These are phyloP conservation scores for Excoecaria cochinchinensis DNA, from an alignment of 345 rosid species.

Conservation along the genomic window DNA sequence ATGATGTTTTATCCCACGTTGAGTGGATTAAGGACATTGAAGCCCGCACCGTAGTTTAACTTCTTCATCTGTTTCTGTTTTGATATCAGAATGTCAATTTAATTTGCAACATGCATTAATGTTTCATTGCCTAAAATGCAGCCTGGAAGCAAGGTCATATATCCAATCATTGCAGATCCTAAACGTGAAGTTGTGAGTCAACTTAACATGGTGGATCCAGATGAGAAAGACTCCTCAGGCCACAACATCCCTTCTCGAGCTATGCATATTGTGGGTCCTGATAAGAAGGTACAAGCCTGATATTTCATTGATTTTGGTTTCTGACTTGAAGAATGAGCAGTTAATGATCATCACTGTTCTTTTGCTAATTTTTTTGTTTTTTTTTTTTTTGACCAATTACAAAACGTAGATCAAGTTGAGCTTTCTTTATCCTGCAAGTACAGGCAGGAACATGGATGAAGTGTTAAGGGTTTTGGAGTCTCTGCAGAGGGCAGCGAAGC, in stretches of 20 bases:
- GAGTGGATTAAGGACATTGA: constrained; percentile 79
- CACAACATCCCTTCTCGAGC: constrained; percentile 59
- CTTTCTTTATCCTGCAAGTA: constrained; percentile 66
- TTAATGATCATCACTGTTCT: no score
- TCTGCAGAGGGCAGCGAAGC: constrained; percentile 44
- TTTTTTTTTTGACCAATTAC: no score
- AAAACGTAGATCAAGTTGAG: constrained; percentile 61
- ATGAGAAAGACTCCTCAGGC: constrained; percentile 47
- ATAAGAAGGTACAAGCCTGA: constrained; percentile 42
- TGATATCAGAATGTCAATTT: background rate
- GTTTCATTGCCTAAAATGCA: constrained; percentile 20
- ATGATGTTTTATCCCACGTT: constrained; percentile 57
- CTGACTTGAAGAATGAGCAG: no score
- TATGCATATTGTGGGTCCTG: constrained; percentile 68
- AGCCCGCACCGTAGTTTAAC: constrained; percentile 49
- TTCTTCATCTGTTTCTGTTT: background rate
- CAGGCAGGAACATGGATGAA: constrained; percentile 78
- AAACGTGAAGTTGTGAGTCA: constrained; percentile 50
- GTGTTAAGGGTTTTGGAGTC: constrained; percentile 76
- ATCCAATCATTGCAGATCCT: constrained; percentile 73
- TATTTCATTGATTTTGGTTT: no score
- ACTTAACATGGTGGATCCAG: constrained; percentile 83
- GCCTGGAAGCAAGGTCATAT: constrained; percentile 61
- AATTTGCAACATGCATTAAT: no score
- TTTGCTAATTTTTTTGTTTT: no score